Evolutionary conservation across 192 early-diverging fungal species (phyloP), one percentile per base, ranked within the genome.

Genomic region (Coemansia sp.): DNA sequence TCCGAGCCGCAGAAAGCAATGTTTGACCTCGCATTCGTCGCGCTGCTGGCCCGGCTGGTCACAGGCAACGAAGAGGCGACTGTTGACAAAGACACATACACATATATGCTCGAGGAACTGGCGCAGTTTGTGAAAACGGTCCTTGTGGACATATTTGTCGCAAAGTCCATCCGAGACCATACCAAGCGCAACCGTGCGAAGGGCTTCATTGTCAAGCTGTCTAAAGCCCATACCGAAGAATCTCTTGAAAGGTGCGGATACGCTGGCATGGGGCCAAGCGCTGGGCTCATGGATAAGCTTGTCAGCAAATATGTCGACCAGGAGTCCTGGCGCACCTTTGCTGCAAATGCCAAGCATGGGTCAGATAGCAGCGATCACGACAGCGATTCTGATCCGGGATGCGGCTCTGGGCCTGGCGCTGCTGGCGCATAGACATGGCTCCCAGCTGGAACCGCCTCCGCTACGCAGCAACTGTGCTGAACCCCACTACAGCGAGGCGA

Each of bases 31-130:
- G 22, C 37, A 38, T 72, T 39, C 39, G 57, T 38, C 38, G 37
- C 38, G 9, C 51, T 72, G n/a, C 43, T 72, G 12, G 58, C 65
- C 20, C 43, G 48, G 59, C 20, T 72, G 57, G 38, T 51, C 51
- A 33, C 35, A 17, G 64, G 51, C 7, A 43, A 55, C 17, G 71
- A 72, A 51, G 18, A 55, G 0, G 59, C 58, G 8, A 22, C 32
- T 20, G 59, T 58, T 2, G 38, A 9, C 36, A 32, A 34, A 32
- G 57, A 14, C 34, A 22, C 43, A 53, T 59, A 18, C 35, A 20
- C 22, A 56, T 64, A 32, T 48, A 5, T 67, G 14, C 37, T 39
- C 56, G 43, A 36, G 39, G 28, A 48, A 34, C 41, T 22, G 48
- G 54, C 7, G 36, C 39, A 48, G 35, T 20, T 64, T 8, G 12